Percentiles rank a stretch among this genome's conserved stretches.
These are phyloP conservation scores for Hylodesmum podocarpum DNA, from an alignment of 306 rosid genomes.

Conservation along the genomic window DNA sequence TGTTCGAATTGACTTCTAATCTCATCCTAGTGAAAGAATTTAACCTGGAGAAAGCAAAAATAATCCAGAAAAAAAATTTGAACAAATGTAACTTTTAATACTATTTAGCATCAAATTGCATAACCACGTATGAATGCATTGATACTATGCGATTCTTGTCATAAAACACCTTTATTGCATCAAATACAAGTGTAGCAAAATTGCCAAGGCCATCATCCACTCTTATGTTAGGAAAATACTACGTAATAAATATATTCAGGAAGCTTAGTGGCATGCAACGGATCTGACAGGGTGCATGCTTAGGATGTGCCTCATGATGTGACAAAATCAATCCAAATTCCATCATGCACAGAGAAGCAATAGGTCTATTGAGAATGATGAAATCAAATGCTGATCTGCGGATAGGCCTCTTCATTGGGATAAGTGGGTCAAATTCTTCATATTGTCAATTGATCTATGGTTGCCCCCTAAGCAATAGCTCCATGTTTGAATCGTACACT, in stretches of 20 bases:
- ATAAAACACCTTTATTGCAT: constrained; percentile 1
- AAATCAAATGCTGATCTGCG: constrained; percentile 6
- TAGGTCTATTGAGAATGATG: background rate
- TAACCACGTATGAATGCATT: background rate
- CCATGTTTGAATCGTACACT: constrained; percentile 2
- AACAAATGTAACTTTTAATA: too few species aligned
- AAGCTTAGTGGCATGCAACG: background rate
- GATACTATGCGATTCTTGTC: background rate
- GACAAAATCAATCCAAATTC: constrained; percentile 11
- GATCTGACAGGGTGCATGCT: constrained; percentile 5
- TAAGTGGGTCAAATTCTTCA: constrained; percentile 27
- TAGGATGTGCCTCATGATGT: background rate
- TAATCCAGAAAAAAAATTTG: background rate
- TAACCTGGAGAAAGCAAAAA: background rate
- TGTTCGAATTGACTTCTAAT: background rate
- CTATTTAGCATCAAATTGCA: background rate
- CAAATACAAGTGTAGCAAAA: constrained; percentile 8
- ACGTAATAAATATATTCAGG: background rate
- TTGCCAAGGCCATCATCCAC: background rate
- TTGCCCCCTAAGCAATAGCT: constrained; percentile 18
- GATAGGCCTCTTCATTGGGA: constrained; percentile 7
- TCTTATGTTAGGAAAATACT: background rate
- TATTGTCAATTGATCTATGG: background rate
- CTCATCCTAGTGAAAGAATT: background rate
- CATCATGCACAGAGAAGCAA: background rate